Base-by-base conservation (phyloP, 2,329 filamentous ascomycete genomes). In the Hymenoscyphus fraxineus region DNA sequence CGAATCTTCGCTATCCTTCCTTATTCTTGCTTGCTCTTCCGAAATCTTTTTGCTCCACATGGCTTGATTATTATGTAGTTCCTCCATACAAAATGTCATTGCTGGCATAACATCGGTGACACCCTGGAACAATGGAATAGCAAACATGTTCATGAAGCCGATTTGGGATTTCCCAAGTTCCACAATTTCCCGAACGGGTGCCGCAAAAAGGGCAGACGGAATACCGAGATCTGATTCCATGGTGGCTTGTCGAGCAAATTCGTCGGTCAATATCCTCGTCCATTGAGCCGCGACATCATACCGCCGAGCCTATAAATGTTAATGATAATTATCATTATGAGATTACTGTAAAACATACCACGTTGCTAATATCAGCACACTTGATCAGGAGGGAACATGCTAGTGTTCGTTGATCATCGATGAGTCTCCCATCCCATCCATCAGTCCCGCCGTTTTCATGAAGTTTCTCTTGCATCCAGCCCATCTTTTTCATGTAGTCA, bases 301-400 rank as follows among this genome's bases (percentile, higher is more conserved):
- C 64, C 88, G 89, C 64, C 95, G 88, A 62, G 93, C 93, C 91
- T 94, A 68, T n/a, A 40, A 61, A 39, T 59, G 70, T 73, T 60
- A 74, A 71, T 59, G 62, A 40, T 54, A 19, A 58, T 7, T 16
- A 9, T 51, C 16, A 41, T 19, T 12, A 15, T 59, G 15, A 31
- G 31, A 40, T 41, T 15, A 59, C 15, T 27, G 2, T 13, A 0
- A 12, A 41, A 88, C 91, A 77, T 83, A 94, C 91, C 76, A 98
- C 95, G 76, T 99, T 99, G 79, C 94, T 97, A 74, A 99, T 98
- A 77, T 99, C 95, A 47, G 95, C 95, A 75, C 95, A 98, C 77
- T 99, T 99, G 79, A 99, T 97, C 65, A 99, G 80, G 64, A 99
- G 80, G 15, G 93, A 93, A 77, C 95, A 98, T n/a, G 90, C 81